Evolutionary conservation across 306 rosid genomes (phyloP).

Genomic region (Mimosa pudica): DNA sequence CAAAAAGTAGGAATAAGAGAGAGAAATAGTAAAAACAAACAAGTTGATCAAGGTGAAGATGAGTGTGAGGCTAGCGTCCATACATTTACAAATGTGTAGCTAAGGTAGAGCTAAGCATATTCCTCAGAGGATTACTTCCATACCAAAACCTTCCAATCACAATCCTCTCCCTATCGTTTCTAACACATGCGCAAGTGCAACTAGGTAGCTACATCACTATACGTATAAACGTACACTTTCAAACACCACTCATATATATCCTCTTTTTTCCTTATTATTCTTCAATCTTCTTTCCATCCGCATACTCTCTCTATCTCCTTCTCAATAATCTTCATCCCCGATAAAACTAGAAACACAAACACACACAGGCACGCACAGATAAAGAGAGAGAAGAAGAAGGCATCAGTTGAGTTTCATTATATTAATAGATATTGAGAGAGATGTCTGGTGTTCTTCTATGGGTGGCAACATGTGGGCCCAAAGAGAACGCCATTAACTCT

Average conservation of each 20-base stretch:
- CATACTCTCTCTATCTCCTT: neutral
- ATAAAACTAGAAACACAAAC: neutral
- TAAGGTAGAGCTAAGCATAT: slow-evolving; percentile 25
- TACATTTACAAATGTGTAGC: slow-evolving; percentile 37
- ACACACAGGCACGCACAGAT: too few species aligned
- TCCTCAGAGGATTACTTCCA: neutral
- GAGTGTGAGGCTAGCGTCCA: slow-evolving; percentile 36
- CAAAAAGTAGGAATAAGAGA: neutral
- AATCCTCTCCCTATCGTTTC: slow-evolving; percentile 32
- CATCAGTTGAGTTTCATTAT: neutral
- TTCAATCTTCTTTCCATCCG: neutral
- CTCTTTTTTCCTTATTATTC: neutral
- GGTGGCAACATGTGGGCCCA: slow-evolving; percentile 64
- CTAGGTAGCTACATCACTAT: neutral
- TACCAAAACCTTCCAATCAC: slow-evolving; percentile 33
- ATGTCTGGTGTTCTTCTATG: slow-evolving; percentile 72
- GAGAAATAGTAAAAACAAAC: slow-evolving; percentile 24
- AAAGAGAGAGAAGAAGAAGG: neutral
- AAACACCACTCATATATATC: neutral
- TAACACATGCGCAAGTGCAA: neutral
- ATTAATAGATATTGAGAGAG: slow-evolving; percentile 16
- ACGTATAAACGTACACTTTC: neutral
- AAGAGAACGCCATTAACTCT: slow-evolving; percentile 48
- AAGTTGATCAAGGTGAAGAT: slow-evolving; percentile 29
- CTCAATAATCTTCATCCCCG: neutral